Evolutionary conservation across 768 basidiomycete genomes (phyloP).

Genomic region (Podaxis mareebaensis): DNA sequence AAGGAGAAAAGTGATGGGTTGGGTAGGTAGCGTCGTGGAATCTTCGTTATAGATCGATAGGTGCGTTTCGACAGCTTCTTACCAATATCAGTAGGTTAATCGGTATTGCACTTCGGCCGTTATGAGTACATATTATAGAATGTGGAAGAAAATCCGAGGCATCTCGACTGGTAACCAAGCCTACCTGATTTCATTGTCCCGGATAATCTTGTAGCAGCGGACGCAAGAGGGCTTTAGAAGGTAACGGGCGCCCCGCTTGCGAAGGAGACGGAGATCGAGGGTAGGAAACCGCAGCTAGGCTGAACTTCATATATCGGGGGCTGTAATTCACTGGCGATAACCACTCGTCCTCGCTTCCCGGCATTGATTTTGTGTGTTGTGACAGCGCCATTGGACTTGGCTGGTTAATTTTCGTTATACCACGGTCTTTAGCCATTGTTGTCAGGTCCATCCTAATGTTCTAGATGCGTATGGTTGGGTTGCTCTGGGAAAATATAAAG

Average conservation of each 20-base stretch:
- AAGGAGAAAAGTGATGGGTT: constrained; percentile 4
- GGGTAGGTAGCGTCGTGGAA: constrained; percentile 5
- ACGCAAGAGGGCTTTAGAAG: neutral
- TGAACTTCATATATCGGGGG: neutral
- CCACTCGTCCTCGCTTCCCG: neutral
- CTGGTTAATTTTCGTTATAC: too few species aligned
- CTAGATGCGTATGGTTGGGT: too few species aligned
- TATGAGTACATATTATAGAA: neutral
- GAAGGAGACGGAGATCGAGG: constrained; percentile 1
- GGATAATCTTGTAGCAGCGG: constrained; percentile 3
- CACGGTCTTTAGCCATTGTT: too few species aligned
- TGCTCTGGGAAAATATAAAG: too few species aligned
- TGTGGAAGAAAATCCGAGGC: neutral
- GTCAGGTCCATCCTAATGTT: too few species aligned
- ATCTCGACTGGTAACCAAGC: constrained; percentile 11
- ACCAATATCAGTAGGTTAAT: neutral
- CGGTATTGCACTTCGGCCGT: neutral
- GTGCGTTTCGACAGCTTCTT: neutral
- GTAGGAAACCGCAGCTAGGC: neutral
- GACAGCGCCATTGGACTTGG: too few species aligned
- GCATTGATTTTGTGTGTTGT: neutral
- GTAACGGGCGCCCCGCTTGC: neutral
- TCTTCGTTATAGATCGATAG: neutral
- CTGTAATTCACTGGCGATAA: neutral
- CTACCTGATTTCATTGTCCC: neutral